A percentile compares a stretch with the other conserved stretches of the same genome.
Evolutionary conservation across 805 yeast species (phyloP).

Genomic region (Candida parachauliodes): DNA sequence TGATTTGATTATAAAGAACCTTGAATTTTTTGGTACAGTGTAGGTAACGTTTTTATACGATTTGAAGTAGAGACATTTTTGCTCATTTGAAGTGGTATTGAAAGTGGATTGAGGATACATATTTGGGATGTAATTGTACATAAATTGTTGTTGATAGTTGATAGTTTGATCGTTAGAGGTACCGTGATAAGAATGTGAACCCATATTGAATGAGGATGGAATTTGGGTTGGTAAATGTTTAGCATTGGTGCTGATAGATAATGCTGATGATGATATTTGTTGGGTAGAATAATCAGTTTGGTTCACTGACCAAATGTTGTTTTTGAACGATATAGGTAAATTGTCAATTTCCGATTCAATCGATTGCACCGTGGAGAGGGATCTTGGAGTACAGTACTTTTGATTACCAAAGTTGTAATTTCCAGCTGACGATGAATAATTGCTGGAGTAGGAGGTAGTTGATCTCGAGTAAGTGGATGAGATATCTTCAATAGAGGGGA

Average conservation of each 20-base stretch:
- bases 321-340: slow-evolving; percentile 9
- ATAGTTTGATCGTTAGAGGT: background rate
- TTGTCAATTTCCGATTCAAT: slow-evolving; percentile 12
- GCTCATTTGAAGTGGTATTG: background rate
- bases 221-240: background rate
- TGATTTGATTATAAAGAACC: slow-evolving; percentile 54
- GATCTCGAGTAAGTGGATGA: slow-evolving; percentile 4
- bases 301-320: slow-evolving; percentile 19
- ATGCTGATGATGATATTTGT: background rate
- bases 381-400: slow-evolving; percentile 17
- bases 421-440: background rate
- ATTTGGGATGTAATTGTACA: background rate
- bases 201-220: background rate
- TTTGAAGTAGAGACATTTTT: slow-evolving; percentile 10
- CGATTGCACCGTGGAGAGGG: slow-evolving; percentile 16
- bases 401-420: slow-evolving; percentile 15
- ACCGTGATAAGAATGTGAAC: background rate
- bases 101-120: background rate
- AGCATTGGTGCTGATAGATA: background rate
- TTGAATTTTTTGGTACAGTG: slow-evolving; percentile 19
- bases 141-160: background rate
- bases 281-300: background rate
- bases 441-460: slow-evolving; percentile 3
- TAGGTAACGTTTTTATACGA: slow-evolving; percentile 15
- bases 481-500: slow-evolving; percentile 7